Evolutionary conservation across 345 rosid genomes (phyloP).

Genomic region (Rhodamnia rubescens): DNA sequence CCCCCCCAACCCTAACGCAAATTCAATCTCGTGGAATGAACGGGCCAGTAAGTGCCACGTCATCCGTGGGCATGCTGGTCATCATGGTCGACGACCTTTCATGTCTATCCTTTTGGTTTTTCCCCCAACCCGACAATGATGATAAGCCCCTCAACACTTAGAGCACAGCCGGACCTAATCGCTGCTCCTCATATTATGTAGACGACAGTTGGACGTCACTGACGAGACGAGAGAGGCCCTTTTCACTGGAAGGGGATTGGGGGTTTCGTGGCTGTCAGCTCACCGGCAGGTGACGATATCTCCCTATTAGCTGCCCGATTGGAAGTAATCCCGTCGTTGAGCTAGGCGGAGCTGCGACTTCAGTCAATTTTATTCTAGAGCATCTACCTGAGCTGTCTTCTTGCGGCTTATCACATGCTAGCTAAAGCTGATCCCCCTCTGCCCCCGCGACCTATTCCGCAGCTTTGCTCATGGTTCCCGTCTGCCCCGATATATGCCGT

Average conservation of each 20-base stretch:
- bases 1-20: no score
- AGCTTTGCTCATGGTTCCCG: not conserved
- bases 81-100: not conserved
- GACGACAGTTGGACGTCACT: not conserved
- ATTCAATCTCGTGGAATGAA: no score
- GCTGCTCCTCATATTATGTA: not conserved
- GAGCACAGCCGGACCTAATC: no score
- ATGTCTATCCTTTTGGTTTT: not conserved
- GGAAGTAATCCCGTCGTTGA: no score
- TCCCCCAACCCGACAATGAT: not conserved
- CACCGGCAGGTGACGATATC: not conserved
- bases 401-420: not conserved
- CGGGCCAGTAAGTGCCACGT: no score
- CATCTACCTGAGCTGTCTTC: not conserved
- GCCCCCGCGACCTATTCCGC: not conserved
- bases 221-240: not conserved
- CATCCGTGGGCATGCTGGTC: no score
- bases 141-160: not conserved
- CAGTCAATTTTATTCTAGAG: not conserved
- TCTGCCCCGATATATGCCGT: not conserved
- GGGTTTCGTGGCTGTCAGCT: not conserved
- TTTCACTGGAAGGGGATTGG: no score
- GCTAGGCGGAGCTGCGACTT: no score
- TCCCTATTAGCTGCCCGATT: not conserved
- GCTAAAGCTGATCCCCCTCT: not conserved